Percentiles rank a stretch among this genome's conserved stretches.
Conservation (phyloP, 495 filamentous ascomycete genomes). For the Aspergillus wentii region DNA sequence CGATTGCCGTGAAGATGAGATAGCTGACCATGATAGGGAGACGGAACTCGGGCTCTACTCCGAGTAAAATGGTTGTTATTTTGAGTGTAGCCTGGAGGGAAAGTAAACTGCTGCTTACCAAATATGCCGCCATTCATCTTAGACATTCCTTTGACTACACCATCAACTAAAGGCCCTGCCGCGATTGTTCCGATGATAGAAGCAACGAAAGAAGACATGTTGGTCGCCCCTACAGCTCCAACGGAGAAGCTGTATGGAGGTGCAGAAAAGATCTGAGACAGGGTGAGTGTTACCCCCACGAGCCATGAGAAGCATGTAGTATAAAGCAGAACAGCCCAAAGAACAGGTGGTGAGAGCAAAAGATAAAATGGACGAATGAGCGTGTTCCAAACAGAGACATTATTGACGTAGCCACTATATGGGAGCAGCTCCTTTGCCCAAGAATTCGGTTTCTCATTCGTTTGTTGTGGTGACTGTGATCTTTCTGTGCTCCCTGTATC, state of each 20-base stretch:
- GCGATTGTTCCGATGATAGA: conserved; percentile 30
- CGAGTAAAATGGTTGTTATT: conserved; percentile 21
- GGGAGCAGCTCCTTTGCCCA: conserved; percentile 27
- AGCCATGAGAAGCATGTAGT: conserved; percentile 45
- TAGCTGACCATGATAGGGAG: conserved; percentile 37
- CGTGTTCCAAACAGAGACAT: conserved; percentile 33
- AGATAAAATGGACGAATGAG: conserved; percentile 38
- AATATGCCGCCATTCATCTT: conserved; percentile 25
- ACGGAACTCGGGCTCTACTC: conserved; percentile 46
- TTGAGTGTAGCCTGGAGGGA: conserved; percentile 3
- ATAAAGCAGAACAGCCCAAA: conserved; percentile 37
- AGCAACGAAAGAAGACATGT: conserved; percentile 36
- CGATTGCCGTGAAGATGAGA: conserved; percentile 34
- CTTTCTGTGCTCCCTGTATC: too few species aligned
- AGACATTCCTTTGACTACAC: conserved; percentile 25
- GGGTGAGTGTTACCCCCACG: conserved; percentile 35
- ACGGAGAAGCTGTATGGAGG: conserved; percentile 43
- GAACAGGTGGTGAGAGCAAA: conserved; percentile 34
- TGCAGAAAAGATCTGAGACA: conserved; percentile 43
- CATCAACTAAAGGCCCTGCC: conserved; percentile 38
- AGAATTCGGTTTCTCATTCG: too few species aligned
- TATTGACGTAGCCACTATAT: conserved; percentile 32
- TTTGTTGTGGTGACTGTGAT: too few species aligned
- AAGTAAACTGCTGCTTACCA: conserved; percentile 13
- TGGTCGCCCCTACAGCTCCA: conserved; percentile 36